Conservation (phyloP, 2,329 filamentous ascomycete species). For the Penicillium digitatum region DNA sequence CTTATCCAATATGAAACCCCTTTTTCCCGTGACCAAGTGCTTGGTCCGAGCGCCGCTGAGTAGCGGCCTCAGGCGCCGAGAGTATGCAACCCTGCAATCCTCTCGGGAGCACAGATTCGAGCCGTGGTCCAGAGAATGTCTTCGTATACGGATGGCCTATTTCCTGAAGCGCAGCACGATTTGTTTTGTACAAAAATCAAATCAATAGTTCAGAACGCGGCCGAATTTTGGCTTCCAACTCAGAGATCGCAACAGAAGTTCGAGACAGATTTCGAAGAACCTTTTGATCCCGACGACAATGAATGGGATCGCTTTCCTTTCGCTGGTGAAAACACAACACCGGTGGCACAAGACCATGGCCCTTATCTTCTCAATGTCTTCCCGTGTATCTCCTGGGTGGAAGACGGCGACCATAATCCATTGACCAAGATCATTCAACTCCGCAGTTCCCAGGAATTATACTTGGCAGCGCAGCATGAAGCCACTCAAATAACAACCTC, state of each 20-base stretch:
- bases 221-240: slow-evolving; percentile 13
- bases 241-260: slow-evolving; percentile 12
- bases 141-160: background rate
- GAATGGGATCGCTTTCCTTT: slow-evolving; percentile 12
- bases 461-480: slow-evolving; percentile 7
- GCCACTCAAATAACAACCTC: slow-evolving; percentile 5
- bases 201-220: slow-evolving; percentile 12
- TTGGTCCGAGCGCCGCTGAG: background rate
- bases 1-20: no score
- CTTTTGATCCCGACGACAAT: slow-evolving; percentile 7
- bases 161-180: slow-evolving; percentile 1
- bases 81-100: no score
- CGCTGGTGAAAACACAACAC: slow-evolving; percentile 3
- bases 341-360: slow-evolving; percentile 1
- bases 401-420: slow-evolving; percentile 4
- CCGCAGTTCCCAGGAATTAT: slow-evolving; percentile 6
- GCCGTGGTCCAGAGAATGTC: background rate
- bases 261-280: slow-evolving; percentile 13
- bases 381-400: slow-evolving; percentile 7
- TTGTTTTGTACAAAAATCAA: slow-evolving; percentile 12
- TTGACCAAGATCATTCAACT: slow-evolving; percentile 12
- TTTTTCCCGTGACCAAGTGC: no score
- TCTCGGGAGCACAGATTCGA: no score
- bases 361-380: slow-evolving; percentile 12
- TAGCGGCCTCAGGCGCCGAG: no score